phyloP scores from a whole-genome alignment of 768 basidiomycete genomes.

The Auricularia heimuer region DNA sequence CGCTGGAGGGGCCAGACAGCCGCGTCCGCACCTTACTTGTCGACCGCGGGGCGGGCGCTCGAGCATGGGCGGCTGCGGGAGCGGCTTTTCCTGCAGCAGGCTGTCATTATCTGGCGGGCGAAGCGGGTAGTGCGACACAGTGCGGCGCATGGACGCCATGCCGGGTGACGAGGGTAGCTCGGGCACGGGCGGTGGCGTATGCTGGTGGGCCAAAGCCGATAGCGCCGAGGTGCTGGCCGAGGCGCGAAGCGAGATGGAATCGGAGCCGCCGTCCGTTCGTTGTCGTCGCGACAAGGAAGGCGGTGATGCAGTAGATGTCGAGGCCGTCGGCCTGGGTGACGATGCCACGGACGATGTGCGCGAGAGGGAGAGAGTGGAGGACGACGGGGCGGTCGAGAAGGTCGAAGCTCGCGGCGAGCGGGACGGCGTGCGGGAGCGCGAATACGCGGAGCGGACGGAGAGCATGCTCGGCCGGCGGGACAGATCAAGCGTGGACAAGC shows the following conservation, averaged over 20 bases:
- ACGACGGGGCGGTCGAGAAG: neutral
- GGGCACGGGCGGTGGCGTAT: neutral
- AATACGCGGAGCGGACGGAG: neutral
- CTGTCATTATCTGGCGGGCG: neutral
- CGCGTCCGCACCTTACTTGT: neutral
- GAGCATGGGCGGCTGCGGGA: neutral
- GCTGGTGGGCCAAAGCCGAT: neutral
- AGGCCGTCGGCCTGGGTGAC: neutral
- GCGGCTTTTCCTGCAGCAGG: neutral
- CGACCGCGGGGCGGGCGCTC: neutral
- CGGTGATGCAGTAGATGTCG: too few species aligned
- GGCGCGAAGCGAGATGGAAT: too few species aligned
- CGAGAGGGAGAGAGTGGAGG: neutral
- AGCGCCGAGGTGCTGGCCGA: neutral
- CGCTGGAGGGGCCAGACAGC: neutral
- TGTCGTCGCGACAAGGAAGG: too few species aligned
- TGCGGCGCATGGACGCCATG: neutral
- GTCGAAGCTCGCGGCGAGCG: neutral
- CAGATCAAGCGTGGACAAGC: constrained; percentile 34
- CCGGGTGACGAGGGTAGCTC: neutral
- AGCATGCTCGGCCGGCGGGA: neutral
- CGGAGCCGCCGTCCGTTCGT: too few species aligned
- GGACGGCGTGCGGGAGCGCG: neutral
- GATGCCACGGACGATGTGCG: neutral
- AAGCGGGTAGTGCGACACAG: neutral